A percentile compares a stretch with the other conserved stretches of the same genome.
Conservation (phyloP, 805 yeast species). For the Spathaspora sp. region DNA sequence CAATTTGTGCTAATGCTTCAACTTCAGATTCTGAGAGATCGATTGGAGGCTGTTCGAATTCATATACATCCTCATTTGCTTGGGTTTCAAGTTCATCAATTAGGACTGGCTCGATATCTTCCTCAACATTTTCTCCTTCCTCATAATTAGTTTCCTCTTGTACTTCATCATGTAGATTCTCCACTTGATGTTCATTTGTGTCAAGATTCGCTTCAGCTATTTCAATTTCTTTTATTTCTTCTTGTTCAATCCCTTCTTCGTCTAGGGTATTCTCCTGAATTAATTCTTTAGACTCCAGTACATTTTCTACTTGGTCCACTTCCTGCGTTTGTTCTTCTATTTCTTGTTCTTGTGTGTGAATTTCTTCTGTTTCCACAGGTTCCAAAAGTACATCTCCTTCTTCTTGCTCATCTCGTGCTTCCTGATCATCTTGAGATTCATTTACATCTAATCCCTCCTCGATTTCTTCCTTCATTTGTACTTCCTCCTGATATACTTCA, state of each 20-base stretch:
- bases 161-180: background rate
- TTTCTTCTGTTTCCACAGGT: background rate
- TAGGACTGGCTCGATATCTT: no score
- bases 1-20: no score
- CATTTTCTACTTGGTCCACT: no score
- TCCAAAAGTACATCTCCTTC: constrained; percentile 1
- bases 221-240: no score
- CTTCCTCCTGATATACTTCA: background rate
- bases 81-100: no score
- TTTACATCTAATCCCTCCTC: background rate
- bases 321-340: constrained; percentile 3
- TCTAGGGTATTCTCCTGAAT: background rate
- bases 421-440: background rate
- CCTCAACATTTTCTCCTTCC: no score
- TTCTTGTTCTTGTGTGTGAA: constrained; percentile 9
- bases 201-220: no score
- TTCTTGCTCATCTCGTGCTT: background rate
- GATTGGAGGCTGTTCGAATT: no score
- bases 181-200: no score
- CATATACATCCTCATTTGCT: no score
- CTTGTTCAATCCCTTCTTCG: background rate
- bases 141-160: no score
- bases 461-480: constrained; percentile 6
- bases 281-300: background rate
- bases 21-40: no score